Base-by-base conservation (phyloP, 352 stramenopile genomes). In the Phytopythium aichiense region DNA sequence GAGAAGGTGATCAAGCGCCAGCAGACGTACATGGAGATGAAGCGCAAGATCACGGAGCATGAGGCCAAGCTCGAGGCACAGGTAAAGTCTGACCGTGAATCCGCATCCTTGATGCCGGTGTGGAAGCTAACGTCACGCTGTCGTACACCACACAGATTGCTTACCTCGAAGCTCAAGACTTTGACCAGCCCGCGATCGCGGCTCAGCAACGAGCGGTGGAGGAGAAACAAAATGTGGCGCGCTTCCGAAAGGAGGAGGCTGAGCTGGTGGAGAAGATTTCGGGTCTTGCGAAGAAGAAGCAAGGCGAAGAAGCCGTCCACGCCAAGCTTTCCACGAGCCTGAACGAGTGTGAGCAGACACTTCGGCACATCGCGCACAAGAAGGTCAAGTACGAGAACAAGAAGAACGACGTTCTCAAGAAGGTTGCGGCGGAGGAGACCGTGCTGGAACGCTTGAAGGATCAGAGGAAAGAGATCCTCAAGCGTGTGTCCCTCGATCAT, bases 401-500 rank as follows among this genome's bases (percentile, higher is more conserved):
- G 50, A 88, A 81, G 52, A 60, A 66, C 46, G 79, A 81, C 15
- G 77, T 92, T 25, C 69, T 96, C 56, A 96, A 98, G 65, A 75
- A 81, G 49, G 87, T 99, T 6, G 75, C 84, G 28, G 69, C 76
- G 0, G 87, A 98, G 66, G 96, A 99, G 60, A 91, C 88, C 20
- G 79, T 88, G 11, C 70, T 99, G 9, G 94, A 98, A 48, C 80
- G 84, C 3, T 65, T 99, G 22, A 96, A 94, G 58, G 93, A 98
- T 58, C 92, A 97, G 67, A 94, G 98, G 37, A 80, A 92, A 20
- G 96, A 98, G 67, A 97, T 98, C 55, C 78, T 99, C 15, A 97
- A 98, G 64, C 96, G 96, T 37, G 94, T 96, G 9, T 88, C 90
- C 30, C 73, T 99, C 31, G 96, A 99, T 58, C 94, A 99, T 77